Percentiles rank a stretch among this genome's conserved stretches.
Conservation (phyloP, 2,329 filamentous ascomycete genomes). For the Pseudocercospora ulei region DNA sequence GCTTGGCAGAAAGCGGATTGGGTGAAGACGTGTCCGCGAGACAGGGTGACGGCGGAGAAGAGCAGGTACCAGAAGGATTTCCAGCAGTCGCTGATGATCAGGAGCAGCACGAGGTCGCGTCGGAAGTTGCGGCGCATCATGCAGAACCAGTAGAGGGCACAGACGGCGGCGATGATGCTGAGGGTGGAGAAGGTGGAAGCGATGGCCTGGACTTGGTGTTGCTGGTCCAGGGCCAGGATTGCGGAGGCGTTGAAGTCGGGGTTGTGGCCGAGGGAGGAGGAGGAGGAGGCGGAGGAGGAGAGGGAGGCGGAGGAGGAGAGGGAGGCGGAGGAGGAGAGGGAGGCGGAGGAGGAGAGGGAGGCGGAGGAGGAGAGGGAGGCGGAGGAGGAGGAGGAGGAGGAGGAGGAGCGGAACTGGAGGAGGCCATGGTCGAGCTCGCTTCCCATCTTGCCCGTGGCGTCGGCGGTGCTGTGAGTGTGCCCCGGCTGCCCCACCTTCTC, state of each 20-base stretch:
- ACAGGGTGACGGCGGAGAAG: slow-evolving; percentile 52
- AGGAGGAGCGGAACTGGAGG: not conserved
- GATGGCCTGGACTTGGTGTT: slow-evolving; percentile 31
- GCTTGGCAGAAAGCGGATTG: slow-evolving; percentile 26
- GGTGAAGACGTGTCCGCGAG: slow-evolving; percentile 35
- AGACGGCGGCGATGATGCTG: slow-evolving; percentile 49
- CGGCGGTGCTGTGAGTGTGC: slow-evolving; percentile 11
- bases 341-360: slow-evolving; percentile 9
- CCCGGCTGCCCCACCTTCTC: slow-evolving; percentile 10
- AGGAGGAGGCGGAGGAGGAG: slow-evolving; percentile 1
- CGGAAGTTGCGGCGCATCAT: slow-evolving; percentile 65
- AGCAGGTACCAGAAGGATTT: slow-evolving; percentile 60
- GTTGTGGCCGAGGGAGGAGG: slow-evolving; percentile 14
- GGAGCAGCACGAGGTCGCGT: slow-evolving; percentile 63
- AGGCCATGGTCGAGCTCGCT: not conserved
- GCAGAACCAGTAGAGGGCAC: slow-evolving; percentile 61
- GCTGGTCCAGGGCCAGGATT: slow-evolving; percentile 16
- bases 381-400: slow-evolving; percentile 12
- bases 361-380: slow-evolving; percentile 19
- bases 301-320: slow-evolving; percentile 21
- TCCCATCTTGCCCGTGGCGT: slow-evolving; percentile 2
- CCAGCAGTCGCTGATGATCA: slow-evolving; percentile 62
- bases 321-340: slow-evolving; percentile 14
- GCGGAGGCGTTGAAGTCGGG: slow-evolving; percentile 20
- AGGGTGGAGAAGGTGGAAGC: slow-evolving; percentile 36